Base-by-base conservation (phyloP, 805 yeast species). In the Myxozyma lipomycoides region DNA sequence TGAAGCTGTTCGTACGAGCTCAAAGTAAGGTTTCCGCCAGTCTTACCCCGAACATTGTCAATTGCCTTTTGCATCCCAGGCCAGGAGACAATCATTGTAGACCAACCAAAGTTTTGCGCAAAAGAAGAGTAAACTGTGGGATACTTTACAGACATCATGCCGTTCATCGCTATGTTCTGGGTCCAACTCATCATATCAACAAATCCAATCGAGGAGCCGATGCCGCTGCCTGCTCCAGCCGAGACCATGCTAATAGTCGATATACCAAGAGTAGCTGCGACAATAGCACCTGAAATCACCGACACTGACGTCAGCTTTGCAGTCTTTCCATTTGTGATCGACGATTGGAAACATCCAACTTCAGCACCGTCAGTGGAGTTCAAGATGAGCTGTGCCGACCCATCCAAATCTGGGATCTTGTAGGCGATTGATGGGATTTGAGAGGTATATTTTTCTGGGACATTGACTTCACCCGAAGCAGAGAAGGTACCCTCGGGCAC, bases 361-460 rank as follows among this genome's bases (percentile, higher is more conserved):
- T 45, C 48, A 21, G 37, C 23, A 18, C 40, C 40, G 18, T 62
- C 59, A n/a, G 53, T 30, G 35, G 61, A 56, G 37, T 54, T 61
- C 23, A 52, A 53, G 3, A 57, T 30, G 37, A 67, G 60, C 15
- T 43, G 48, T 12, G 67, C 64, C 5, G 36, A 19, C 2, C 69
- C 70, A 45, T 67, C 70, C 22, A 67, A 56, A 45, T 67, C 71
- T 2, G 71, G 71, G 26, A 67, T 59, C 12, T 52, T 47, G 56
- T 61, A 67, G 9, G 69, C 71, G 36, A 65, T 51, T 6, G 58
- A 26, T 3, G 68, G 62, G n/a, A 67, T 60, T 9, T 54, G 45
- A 4, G 46, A 24, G 7, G 64, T 62, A 40, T 66, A 66, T 22
- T 61, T 42, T 7, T 49, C 41, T 6, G 69, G 68, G 21, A 67